Conservation (phyloP, 345 rosid genomes). For the Lumnitzera littorea region DNA sequence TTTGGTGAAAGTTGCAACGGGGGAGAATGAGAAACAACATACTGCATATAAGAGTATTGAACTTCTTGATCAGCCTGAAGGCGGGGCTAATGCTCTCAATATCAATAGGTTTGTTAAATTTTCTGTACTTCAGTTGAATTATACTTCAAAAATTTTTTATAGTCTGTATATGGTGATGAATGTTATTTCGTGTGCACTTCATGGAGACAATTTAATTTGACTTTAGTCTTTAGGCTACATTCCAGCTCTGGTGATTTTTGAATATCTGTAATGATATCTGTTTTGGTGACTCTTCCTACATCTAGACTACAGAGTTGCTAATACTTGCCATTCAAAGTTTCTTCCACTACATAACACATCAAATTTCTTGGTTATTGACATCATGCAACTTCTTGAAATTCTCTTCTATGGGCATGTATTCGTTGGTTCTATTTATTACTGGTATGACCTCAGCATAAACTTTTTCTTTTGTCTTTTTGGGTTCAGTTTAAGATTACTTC, state of each 20-base stretch:
- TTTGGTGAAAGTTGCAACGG: slow-evolving; percentile 61
- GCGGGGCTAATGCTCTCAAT: slow-evolving; percentile 96
- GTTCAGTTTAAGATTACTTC: slow-evolving; percentile 82
- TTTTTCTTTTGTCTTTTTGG: slow-evolving; percentile 13
- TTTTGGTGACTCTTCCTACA: no score
- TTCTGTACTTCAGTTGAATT: slow-evolving; percentile 1
- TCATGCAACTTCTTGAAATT: neutral
- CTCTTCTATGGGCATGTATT: neutral
- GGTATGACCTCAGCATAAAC: slow-evolving; percentile 1
- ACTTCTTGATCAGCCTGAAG: slow-evolving; percentile 87
- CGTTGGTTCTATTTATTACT: neutral
- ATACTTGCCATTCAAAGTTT: no score
- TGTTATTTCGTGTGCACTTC: no score
- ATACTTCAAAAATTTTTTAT: neutral
- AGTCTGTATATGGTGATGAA: no score
- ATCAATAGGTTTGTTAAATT: slow-evolving; percentile 62
- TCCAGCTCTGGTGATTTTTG: no score
- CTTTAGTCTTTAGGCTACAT: no score
- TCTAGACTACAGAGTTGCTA: no score
- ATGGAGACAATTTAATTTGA: no score
- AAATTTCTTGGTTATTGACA: no score
- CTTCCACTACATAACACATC: no score
- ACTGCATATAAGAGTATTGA: slow-evolving; percentile 53
- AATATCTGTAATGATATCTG: no score
- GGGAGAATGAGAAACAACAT: slow-evolving; percentile 36